These are phyloP conservation scores for Desmodesmus armatus DNA, from an alignment of 139 green algal genomes.

Conservation along the genomic window DNA sequence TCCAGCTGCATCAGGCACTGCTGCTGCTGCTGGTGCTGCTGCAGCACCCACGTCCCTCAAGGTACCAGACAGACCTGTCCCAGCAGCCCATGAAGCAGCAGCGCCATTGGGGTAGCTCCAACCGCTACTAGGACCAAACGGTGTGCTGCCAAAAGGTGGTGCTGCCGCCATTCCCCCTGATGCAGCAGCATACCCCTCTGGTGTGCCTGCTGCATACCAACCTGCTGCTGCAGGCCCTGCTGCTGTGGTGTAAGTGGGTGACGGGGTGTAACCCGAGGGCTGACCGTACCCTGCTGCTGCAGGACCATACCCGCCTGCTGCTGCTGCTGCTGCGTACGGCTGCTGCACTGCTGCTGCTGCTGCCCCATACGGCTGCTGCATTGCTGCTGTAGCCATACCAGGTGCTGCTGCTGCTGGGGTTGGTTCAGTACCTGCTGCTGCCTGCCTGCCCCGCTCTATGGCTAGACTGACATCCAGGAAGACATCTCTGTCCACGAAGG, in stretches of 20 bases:
- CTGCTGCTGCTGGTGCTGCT: slow-evolving; percentile 19
- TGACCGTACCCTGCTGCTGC: not conserved
- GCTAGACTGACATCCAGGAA: slow-evolving; percentile 79
- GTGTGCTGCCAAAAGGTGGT: no score
- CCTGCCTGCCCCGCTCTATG: slow-evolving; percentile 67
- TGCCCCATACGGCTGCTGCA: not conserved
- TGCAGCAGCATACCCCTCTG: not conserved
- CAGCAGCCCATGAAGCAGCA: not conserved
- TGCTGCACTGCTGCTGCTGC: not conserved
- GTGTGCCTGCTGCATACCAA: not conserved
- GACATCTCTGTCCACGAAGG: slow-evolving; percentile 72
- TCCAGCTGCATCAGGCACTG: not conserved
- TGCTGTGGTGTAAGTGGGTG: not conserved
- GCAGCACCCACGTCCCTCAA: not conserved
- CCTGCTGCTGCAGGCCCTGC: not conserved
- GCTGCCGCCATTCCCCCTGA: not conserved
- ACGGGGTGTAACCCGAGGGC: not conserved
- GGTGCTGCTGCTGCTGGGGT: slow-evolving; percentile 7
- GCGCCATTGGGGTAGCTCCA: no score
- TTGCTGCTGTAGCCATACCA: not conserved
- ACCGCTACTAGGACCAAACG: no score
- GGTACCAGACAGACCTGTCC: not conserved
- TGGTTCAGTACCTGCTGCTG: not conserved
- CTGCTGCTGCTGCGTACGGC: not conserved
- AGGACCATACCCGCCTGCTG: not conserved